Evolutionary conservation across 2,329 filamentous ascomycete species (phyloP), one percentile per base, ranked within the genome.

Genomic region (Achaetomium macrosporum): DNA sequence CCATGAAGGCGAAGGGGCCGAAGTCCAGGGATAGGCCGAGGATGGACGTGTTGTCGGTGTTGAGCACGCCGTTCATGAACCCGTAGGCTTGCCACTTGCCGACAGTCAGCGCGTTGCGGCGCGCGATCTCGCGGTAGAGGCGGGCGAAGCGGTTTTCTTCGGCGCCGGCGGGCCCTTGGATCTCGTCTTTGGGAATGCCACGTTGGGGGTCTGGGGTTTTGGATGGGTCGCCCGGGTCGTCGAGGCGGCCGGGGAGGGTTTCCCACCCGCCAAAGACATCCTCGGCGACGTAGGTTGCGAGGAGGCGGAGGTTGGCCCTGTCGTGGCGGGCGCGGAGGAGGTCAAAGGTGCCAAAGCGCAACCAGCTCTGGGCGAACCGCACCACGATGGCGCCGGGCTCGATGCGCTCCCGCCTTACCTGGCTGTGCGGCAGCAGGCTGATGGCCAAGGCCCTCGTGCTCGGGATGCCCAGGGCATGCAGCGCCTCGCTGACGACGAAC

Each of bases 21-120:
- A 91, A 99, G 70, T 99, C 93, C 57, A 99, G 86, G 6, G 87
- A 92, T 0, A 99, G 73, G 0, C 93, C 93, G 51, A 84, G 84
- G 47, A 99, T 79, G 0, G 90, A 96, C 0, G 93, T 99, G 68
- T 99, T 99, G 67, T 99, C 93, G 0, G 93, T 97, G 70, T 99
- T 99, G 53, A 99, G 76, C 4, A 99, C 93, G 42, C 93, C 93
- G 64, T 99, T 99, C 79, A 95, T 97, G 73, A 99, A 99, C n/a
- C 90, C 93, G 65, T 97, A 97, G 0, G 90, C 90, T 73, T 99
- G 95, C 92, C 93, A 97, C 60, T 86, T 81, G 11, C 93, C 93
- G 2, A 97, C 91, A 0, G 88, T 95, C 54, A 79, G 76, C 1
- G 93, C 93, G 65, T 96, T 99, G 31, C 88, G 82, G 40, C 90